These are phyloP conservation scores for Karstenula rhodostoma DNA, from an alignment of 2,329 filamentous ascomycete species.

Conservation along the genomic window DNA sequence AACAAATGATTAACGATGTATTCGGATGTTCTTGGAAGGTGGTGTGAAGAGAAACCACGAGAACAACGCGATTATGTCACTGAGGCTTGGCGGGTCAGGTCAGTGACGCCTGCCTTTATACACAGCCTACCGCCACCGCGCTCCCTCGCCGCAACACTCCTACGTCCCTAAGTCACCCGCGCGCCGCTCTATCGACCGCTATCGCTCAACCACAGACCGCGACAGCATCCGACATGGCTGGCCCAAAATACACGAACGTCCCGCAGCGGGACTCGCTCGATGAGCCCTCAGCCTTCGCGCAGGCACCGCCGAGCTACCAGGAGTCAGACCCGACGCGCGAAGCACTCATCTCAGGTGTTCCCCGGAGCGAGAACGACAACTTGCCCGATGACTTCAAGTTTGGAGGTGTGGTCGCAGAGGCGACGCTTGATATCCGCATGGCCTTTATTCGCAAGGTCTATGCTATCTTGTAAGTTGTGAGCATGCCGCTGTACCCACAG, in stretches of 20 bases:
- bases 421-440: conserved; percentile 93
- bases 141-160: not conserved
- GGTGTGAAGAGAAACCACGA: not conserved
- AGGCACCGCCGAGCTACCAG: conserved; percentile 84
- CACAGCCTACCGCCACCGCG: conserved; percentile 15
- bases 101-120: conserved; percentile 14
- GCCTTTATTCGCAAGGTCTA: conserved; percentile 98
- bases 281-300: conserved; percentile 67
- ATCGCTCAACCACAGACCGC: not conserved
- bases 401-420: conserved; percentile 90
- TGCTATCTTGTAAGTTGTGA: conserved; percentile 75
- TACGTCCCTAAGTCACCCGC: not conserved
- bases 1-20: not conserved
- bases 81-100: conserved; percentile 5
- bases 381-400: conserved; percentile 99
- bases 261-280: conserved; percentile 88
- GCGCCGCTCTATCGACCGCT: conserved; percentile 7
- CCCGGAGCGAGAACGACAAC: conserved; percentile 86
- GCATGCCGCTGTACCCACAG: not conserved
- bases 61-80: conserved; percentile 19
- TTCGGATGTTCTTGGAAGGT: not conserved
- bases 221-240: conserved; percentile 65
- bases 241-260: conserved; percentile 82
- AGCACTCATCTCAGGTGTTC: conserved; percentile 68
- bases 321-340: conserved; percentile 64